Percentiles rank a stretch among this genome's conserved stretches.
Conservation (phyloP, 2,329 filamentous ascomycete species). For the Talaromyces piceae region DNA sequence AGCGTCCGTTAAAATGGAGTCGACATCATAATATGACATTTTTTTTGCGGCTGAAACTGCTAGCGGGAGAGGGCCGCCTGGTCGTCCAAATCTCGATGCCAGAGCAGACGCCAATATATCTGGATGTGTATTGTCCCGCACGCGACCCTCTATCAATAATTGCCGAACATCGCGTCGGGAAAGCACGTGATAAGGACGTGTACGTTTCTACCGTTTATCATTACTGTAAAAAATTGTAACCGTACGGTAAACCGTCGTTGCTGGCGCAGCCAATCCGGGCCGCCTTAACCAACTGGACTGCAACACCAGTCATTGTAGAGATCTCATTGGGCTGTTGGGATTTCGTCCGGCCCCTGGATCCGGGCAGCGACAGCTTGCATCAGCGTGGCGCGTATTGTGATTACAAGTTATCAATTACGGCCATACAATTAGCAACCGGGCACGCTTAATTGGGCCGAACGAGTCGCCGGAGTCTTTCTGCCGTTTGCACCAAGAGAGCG, state of each 20-base stretch:
- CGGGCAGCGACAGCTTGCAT: neutral
- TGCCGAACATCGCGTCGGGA: neutral
- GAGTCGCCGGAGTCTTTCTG: neutral
- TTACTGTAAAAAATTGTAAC: no score
- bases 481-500: neutral
- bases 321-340: neutral
- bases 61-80: neutral
- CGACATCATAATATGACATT: conserved; percentile 43
- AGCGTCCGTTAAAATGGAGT: conserved; percentile 41
- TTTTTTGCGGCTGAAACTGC: neutral
- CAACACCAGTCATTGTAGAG: neutral
- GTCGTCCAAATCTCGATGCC: neutral
- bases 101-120: no score
- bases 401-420: neutral
- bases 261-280: neutral
- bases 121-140: neutral
- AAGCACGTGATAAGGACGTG: neutral
- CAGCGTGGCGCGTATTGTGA: neutral
- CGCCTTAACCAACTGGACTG: neutral
- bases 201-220: no score
- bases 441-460: neutral
- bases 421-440: neutral
- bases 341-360: neutral
- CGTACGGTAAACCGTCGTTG: neutral
- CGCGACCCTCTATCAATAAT: neutral